Base-by-base conservation (phyloP, 306 rosid species). In the Senna siamea region DNA sequence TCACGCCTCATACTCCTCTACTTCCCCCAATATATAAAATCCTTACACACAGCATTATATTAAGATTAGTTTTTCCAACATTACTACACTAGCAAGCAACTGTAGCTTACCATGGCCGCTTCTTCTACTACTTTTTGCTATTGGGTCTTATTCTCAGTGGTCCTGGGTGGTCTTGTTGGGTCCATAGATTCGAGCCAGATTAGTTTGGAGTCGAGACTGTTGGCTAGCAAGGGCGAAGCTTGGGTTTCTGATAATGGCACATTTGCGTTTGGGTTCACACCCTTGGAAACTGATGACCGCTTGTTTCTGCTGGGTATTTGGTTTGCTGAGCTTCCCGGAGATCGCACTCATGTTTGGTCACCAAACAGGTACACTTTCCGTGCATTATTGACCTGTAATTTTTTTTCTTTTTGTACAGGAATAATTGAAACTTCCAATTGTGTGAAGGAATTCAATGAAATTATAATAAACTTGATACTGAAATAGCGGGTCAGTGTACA, bases 301-400 rank as follows among this genome's bases (percentile, higher is more conserved):
- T 76, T 52, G 2, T 72, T 84, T 89, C 75, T 68, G 23, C 60
- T 91, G n/a, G 96, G 80, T 0, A 80, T 91, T 80, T 94, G 98
- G 98, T 91, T 94, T 72, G 90, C 91, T 0, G 38, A 82, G 76
- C 97, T 91, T 82, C 95, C 95, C 0, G 97, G 96, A 56, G 97
- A 88, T 73, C 79, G 63, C 44, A 88, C 91, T 37, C 9, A 78
- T 14, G 88, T 91, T 20, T 94, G 98, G 97, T 91, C 96, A 37
- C 83, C 96, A 26, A 88, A 82, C 69, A 89, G 92, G 96, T 93
- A 80, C 22, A 68, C 1, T 41, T 41, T 41, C 47, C 47, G 6
- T 41, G 47, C 47, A 41, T 41, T 41, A 37, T 37, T 7, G 8
- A 37, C 40, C 7, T 37, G 6, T 7, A 5, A 37, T 4, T 5